Conservation (phyloP, 2,329 filamentous ascomycete genomes). For the Colletotrichum tofieldiae region DNA sequence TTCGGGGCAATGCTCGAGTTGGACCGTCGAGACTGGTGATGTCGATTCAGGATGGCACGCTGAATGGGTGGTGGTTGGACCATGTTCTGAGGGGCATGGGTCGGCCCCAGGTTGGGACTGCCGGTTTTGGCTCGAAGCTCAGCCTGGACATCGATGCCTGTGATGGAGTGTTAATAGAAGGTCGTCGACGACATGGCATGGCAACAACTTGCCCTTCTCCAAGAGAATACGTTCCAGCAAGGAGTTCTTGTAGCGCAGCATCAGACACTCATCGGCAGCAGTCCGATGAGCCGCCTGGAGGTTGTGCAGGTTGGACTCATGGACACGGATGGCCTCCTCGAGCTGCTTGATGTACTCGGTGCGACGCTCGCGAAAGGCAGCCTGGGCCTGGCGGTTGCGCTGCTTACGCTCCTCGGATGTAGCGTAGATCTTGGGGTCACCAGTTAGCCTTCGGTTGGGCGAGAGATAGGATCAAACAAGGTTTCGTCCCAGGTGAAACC, state of each 20-base stretch:
- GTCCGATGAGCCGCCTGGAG: slow-evolving; percentile 95
- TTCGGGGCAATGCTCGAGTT: slow-evolving; percentile 84
- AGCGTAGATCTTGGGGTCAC: slow-evolving; percentile 84
- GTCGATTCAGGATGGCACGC: slow-evolving; percentile 85
- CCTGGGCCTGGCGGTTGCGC: slow-evolving; percentile 96
- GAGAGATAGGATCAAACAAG: slow-evolving; percentile 36
- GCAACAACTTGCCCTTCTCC: slow-evolving; percentile 81
- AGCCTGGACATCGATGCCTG: slow-evolving; percentile 94
- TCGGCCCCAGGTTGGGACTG: slow-evolving; percentile 84
- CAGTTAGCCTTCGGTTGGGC: slow-evolving; percentile 41
- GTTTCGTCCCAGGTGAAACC: slow-evolving; percentile 31
- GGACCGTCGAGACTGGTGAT: slow-evolving; percentile 81
- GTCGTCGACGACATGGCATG: not conserved
- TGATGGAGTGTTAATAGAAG: slow-evolving; percentile 52
- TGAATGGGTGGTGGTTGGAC: slow-evolving; percentile 85
- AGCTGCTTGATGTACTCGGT: slow-evolving; percentile 99
- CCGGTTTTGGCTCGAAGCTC: slow-evolving; percentile 94
- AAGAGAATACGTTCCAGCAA: slow-evolving; percentile 94
- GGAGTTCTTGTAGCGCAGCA: slow-evolving; percentile 99
- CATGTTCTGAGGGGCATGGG: slow-evolving; percentile 76
- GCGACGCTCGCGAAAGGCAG: slow-evolving; percentile 94
- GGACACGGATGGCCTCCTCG: slow-evolving; percentile 96
- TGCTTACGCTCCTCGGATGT: slow-evolving; percentile 99
- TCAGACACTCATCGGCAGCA: slow-evolving; percentile 95
- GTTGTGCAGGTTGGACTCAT: slow-evolving; percentile 94